A percentile compares a stretch with the other conserved stretches of the same genome.
Conservation (phyloP, 2,329 filamentous ascomycete genomes). For the Curvularia hawaiiensis region DNA sequence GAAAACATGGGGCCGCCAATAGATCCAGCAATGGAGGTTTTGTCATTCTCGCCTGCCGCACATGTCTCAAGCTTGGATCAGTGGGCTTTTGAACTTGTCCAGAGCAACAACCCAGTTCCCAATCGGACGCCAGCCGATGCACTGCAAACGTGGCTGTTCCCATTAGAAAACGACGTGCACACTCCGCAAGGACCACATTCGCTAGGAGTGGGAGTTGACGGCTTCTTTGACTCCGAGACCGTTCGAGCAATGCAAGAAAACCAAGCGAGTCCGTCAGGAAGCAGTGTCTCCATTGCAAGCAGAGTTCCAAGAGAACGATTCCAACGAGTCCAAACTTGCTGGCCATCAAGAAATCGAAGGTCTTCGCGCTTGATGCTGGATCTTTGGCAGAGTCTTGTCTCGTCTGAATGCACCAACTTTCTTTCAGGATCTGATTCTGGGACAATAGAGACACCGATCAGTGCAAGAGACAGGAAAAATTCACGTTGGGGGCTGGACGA, state of each 20-base stretch:
- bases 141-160: constrained; percentile 46
- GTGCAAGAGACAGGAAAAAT: constrained; percentile 37
- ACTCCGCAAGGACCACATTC: constrained; percentile 35
- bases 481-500: constrained; percentile 47
- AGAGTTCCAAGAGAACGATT: constrained; percentile 47
- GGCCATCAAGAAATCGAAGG: constrained; percentile 42
- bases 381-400: constrained; percentile 42
- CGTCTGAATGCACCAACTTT: constrained; percentile 41
- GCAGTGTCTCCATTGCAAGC: constrained; percentile 45
- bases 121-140: constrained; percentile 45
- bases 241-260: constrained; percentile 32
- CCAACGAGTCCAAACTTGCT: constrained; percentile 47
- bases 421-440: constrained; percentile 40
- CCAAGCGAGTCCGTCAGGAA: constrained; percentile 42
- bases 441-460: constrained; percentile 30
- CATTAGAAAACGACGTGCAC: constrained; percentile 39
- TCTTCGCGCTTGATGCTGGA: constrained; percentile 41
- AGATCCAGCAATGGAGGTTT: constrained; percentile 45
- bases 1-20: constrained; percentile 45
- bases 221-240: constrained; percentile 38
- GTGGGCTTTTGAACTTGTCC: constrained; percentile 47
- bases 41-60: constrained; percentile 42
- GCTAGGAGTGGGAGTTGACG: constrained; percentile 31
- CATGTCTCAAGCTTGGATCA: constrained; percentile 45
- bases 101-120: constrained; percentile 44